Base-by-base conservation (phyloP, 2,329 filamentous ascomycete genomes). In the Fusarium domesticum region DNA sequence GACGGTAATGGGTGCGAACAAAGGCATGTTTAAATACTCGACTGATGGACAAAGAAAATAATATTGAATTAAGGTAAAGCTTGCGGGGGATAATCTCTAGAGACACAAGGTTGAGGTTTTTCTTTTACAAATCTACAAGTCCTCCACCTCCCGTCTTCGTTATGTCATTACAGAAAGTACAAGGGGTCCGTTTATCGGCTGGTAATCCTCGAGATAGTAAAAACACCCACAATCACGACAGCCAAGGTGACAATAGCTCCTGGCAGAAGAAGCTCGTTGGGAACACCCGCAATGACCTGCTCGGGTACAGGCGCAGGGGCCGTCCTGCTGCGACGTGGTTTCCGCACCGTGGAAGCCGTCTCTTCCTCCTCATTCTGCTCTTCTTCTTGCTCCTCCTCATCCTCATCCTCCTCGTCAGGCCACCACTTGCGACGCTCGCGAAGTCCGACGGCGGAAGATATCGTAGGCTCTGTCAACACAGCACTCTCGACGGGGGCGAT, bases 241-340 rank as follows among this genome's bases (percentile, higher is more conserved):
- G 92, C 93, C 62, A 98, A 71, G n/a, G 91, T 91, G 45, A 93
- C 90, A 64, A 98, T 92, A 16, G 93, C 93, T 54, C 93, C 93
- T 0, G 93, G 93, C 33, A 97, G 78, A 15, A 98, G 75, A 42
- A 97, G 74, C 62, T 98, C 93, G 63, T 98, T 98, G 7, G 93
- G 90, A 25, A 98, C 87, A 42, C 93, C 93, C 2, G 84, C 79
- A 62, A 98, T 92, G 46, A 96, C 73, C 68, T 95, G 89, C 47
- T 92, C 83, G 40, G 83, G 77, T 43, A 80, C 71, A 18, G 63
- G 63, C 45, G 80, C 71, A 15, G 64, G 65, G 47, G 63, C 64
- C 28, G 61, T 54, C 47, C 67, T 67, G 17, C 61, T 59, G 43
- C 68, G 64, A 37, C 70, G 66, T 48, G 75, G 68, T 39, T 75